phyloP scores from a whole-genome alignment of 192 early-diverging fungal genomes.

The Coemansia sp. region DNA sequence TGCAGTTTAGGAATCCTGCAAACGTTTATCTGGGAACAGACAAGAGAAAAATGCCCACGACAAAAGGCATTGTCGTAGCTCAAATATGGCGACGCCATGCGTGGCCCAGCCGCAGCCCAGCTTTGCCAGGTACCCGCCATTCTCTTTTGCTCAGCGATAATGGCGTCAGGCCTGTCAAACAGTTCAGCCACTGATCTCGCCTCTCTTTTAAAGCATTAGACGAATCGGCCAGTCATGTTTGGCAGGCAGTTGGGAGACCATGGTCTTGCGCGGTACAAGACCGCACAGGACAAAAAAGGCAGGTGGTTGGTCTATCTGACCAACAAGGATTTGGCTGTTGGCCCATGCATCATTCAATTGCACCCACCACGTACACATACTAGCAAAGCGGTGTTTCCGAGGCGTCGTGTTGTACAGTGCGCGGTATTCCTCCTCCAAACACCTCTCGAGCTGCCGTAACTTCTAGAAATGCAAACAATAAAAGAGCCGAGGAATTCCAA shows the following conservation, averaged over 20 bases:
- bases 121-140: too few relatives aligned
- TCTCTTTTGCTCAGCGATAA: too few relatives aligned
- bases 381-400: background rate
- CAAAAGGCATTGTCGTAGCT: too few relatives aligned
- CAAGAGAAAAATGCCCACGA: too few relatives aligned
- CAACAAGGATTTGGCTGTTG: background rate
- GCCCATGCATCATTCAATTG: conserved; percentile 5
- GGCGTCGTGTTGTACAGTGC: background rate
- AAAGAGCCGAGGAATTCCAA: conserved; percentile 7
- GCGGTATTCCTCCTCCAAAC: background rate
- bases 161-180: too few relatives aligned
- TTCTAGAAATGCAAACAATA: conserved; percentile 3
- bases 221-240: background rate
- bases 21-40: too few relatives aligned
- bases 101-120: too few relatives aligned
- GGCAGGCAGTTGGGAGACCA: background rate
- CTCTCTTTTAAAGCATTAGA: background rate
- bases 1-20: too few relatives aligned
- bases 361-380: conserved; percentile 4
- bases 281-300: background rate
- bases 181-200: background rate
- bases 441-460: background rate
- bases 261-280: background rate
- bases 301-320: background rate
- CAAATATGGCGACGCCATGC: too few relatives aligned